Conservation (phyloP, 1,284 basidiomycete species). For the Phellinidium pouzarii region DNA sequence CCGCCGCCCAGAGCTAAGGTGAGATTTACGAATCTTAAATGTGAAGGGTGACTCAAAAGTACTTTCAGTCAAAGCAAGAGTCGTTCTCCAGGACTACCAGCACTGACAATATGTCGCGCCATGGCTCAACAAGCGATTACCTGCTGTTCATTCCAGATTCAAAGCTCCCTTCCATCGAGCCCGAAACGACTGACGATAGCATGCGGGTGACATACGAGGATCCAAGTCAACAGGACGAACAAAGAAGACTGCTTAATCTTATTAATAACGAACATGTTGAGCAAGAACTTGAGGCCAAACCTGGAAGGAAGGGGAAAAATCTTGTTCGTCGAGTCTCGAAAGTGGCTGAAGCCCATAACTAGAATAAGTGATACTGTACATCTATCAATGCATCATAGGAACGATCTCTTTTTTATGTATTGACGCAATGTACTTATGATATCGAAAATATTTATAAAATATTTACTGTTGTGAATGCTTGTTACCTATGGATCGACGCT, state of each 20-base stretch:
- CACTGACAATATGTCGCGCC: not conserved
- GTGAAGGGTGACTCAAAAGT: not conserved
- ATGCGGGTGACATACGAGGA: constrained; percentile 62
- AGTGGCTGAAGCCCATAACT: constrained; percentile 6
- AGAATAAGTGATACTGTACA: too few species aligned
- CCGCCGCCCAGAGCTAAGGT: constrained; percentile 40
- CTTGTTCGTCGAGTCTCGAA: constrained; percentile 16
- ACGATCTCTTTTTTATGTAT: too few species aligned
- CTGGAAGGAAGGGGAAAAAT: constrained; percentile 15
- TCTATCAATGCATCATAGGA: too few species aligned
- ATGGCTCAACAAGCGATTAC: not conserved
- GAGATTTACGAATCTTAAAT: constrained; percentile 13
- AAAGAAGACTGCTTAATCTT: constrained; percentile 39
- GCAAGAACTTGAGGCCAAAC: constrained; percentile 14
- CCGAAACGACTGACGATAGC: constrained; percentile 33
- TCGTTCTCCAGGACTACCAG: constrained; percentile 10
- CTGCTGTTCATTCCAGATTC: constrained; percentile 1
- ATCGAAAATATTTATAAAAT: too few species aligned
- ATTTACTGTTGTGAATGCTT: too few species aligned
- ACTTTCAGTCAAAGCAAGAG: constrained; percentile 8
- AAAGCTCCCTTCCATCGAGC: constrained; percentile 21
- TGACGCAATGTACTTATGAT: too few species aligned
- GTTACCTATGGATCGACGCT: too few species aligned
- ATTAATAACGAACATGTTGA: constrained; percentile 18
- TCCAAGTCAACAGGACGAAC: constrained; percentile 52